Evolutionary conservation across 1,284 basidiomycete genomes (phyloP).

Genomic region (Cryptococcus amylolentus): DNA sequence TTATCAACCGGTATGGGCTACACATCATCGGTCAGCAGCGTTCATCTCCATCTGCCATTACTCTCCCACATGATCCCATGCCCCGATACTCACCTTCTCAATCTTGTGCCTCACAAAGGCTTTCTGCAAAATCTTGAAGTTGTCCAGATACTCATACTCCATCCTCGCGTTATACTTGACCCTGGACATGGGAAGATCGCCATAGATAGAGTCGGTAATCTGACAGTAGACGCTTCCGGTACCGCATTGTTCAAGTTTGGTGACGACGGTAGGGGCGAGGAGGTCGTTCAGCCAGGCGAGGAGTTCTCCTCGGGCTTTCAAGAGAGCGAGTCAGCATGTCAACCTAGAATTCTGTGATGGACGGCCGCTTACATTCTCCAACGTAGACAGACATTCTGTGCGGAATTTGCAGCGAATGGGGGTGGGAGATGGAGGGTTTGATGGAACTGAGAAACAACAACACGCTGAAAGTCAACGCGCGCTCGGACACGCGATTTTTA

Average conservation of each 20-base stretch:
- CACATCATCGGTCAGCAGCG: background rate
- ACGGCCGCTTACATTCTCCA: slow-evolving; percentile 39
- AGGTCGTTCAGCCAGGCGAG: slow-evolving; percentile 93
- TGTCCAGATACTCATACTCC: slow-evolving; percentile 92
- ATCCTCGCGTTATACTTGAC: slow-evolving; percentile 93
- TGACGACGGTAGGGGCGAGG: slow-evolving; percentile 70
- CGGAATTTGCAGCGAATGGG: too few species aligned
- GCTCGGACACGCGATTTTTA: too few species aligned
- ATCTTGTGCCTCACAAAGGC: slow-evolving; percentile 83
- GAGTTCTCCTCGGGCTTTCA: slow-evolving; percentile 68
- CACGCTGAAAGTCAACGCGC: too few species aligned
- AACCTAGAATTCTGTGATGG: background rate
- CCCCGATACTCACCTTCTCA: slow-evolving; percentile 68
- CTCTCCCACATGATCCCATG: background rate
- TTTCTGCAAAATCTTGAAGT: slow-evolving; percentile 93
- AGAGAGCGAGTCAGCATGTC: background rate
- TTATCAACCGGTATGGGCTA: slow-evolving; percentile 91
- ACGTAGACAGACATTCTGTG: slow-evolving; percentile 39
- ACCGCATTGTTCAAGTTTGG: slow-evolving; percentile 92
- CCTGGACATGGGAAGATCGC: slow-evolving; percentile 78
- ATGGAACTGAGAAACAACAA: too few species aligned
- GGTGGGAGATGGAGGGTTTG: too few species aligned
- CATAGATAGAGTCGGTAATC: slow-evolving; percentile 34
- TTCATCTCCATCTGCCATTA: background rate
- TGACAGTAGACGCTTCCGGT: slow-evolving; percentile 86